Percentiles rank a stretch among this genome's conserved stretches.
Conservation (phyloP, 441 rosid genomes). For the Mallotus repandus region DNA sequence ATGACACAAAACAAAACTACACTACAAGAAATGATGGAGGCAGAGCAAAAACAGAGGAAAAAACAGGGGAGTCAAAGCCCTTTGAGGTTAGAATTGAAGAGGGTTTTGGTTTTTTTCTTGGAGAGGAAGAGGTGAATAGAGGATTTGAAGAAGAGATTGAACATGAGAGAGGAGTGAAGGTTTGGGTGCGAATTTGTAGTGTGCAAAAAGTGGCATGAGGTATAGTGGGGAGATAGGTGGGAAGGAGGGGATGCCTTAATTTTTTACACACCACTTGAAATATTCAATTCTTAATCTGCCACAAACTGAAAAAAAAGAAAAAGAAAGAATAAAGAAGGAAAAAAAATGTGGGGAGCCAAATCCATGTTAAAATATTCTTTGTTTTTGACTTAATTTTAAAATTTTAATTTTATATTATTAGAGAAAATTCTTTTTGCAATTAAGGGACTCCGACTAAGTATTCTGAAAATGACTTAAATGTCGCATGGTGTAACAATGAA, state of each 20-base stretch:
- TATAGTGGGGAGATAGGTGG: conserved; percentile 27
- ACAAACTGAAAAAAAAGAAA: conserved; percentile 38
- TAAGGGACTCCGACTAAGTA: no score
- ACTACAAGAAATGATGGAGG: not conserved
- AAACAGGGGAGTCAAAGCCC: conserved; percentile 18
- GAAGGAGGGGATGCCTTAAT: not conserved
- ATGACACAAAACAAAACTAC: not conserved
- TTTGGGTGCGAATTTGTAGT: conserved; percentile 62
- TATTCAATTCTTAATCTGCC: conserved; percentile 36
- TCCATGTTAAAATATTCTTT: not conserved
- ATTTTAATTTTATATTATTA: conserved; percentile 16
- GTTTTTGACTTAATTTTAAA: conserved; percentile 25
- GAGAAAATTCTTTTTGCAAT: no score
- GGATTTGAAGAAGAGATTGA: conserved; percentile 24
- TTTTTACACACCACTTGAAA: conserved; percentile 49
- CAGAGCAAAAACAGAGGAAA: conserved; percentile 16
- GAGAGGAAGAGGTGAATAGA: conserved; percentile 18
- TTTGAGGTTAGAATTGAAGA: not conserved
- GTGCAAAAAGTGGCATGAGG: conserved; percentile 39
- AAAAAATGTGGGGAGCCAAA: conserved; percentile 1
- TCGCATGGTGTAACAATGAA: no score
- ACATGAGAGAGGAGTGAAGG: conserved; percentile 43
- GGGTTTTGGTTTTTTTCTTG: not conserved
- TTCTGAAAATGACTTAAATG: no score
- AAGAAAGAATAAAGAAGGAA: conserved; percentile 29